These are phyloP conservation scores for Epichloe festucae DNA, from an alignment of 2,329 filamentous ascomycete genomes.

Conservation along the genomic window DNA sequence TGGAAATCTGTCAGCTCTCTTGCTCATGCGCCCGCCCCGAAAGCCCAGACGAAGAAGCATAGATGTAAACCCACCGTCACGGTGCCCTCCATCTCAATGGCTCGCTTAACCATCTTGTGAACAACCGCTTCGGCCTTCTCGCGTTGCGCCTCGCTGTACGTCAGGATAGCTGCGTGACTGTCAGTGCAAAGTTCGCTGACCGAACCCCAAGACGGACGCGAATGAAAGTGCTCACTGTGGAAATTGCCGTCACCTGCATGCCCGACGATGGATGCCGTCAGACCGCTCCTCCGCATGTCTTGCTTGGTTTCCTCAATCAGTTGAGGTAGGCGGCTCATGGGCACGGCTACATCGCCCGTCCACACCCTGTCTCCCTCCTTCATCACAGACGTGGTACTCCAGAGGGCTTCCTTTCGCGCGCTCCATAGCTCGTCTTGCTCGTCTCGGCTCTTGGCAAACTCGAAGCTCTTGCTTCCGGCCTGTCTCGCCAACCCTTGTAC, in stretches of 20 bases:
- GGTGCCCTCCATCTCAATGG: slow-evolving; percentile 74
- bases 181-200: background rate
- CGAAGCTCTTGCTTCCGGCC: slow-evolving; percentile 54
- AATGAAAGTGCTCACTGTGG: slow-evolving; percentile 33
- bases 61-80: slow-evolving; percentile 40
- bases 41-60: slow-evolving; percentile 10
- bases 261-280: slow-evolving; percentile 45
- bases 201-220: background rate
- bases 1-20: slow-evolving; percentile 13
- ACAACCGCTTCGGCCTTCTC: slow-evolving; percentile 56
- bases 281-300: slow-evolving; percentile 28
- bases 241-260: slow-evolving; percentile 74
- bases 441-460: slow-evolving; percentile 57
- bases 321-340: slow-evolving; percentile 58
- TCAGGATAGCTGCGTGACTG: slow-evolving; percentile 32
- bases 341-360: slow-evolving; percentile 80
- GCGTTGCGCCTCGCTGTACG: slow-evolving; percentile 54
- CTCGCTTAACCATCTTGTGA: slow-evolving; percentile 74
- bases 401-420: slow-evolving; percentile 71
- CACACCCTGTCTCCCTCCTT: slow-evolving; percentile 59
- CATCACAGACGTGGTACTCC: slow-evolving; percentile 61
- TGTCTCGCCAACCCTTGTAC: slow-evolving; percentile 50
- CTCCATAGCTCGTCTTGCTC: slow-evolving; percentile 73
- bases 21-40: background rate
- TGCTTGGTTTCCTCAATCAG: slow-evolving; percentile 62